These are phyloP conservation scores for Exsudoporus frostii DNA, from an alignment of 768 basidiomycete genomes.

Conservation along the genomic window DNA sequence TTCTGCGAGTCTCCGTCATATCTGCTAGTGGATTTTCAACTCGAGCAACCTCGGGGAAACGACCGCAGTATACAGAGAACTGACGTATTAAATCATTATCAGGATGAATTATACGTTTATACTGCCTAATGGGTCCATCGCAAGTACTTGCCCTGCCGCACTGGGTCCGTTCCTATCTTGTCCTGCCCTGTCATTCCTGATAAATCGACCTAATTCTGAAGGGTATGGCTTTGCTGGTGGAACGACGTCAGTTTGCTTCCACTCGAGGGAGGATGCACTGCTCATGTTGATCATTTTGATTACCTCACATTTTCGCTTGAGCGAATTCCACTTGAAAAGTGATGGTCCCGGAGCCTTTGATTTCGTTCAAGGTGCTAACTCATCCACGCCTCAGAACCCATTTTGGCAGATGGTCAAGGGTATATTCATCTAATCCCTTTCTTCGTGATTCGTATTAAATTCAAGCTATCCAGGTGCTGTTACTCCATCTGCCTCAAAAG, in stretches of 20 bases:
- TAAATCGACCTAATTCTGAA: slow-evolving; percentile 21
- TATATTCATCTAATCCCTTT: neutral
- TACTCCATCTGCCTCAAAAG: slow-evolving; percentile 59
- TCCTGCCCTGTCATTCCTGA: slow-evolving; percentile 1
- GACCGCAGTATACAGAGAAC: neutral
- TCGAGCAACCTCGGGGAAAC: neutral
- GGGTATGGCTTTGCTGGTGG: slow-evolving; percentile 78
- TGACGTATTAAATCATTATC: neutral
- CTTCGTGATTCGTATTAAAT: neutral
- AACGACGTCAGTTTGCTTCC: slow-evolving; percentile 58
- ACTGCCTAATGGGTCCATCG: slow-evolving; percentile 62
- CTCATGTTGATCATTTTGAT: neutral
- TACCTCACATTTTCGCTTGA: neutral
- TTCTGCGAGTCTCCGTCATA: neutral
- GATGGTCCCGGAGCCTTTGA: slow-evolving; percentile 81
- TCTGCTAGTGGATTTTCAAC: neutral
- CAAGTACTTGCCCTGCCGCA: slow-evolving; percentile 74
- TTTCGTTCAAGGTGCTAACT: slow-evolving; percentile 73
- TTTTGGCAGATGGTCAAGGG: slow-evolving; percentile 82
- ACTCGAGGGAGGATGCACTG: neutral
- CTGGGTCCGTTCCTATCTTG: slow-evolving; percentile 47
- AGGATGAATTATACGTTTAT: slow-evolving; percentile 65
- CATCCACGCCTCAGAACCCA: slow-evolving; percentile 61
- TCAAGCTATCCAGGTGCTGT: slow-evolving; percentile 29
- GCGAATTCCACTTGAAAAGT: slow-evolving; percentile 1